phyloP scores from a whole-genome alignment of 2,329 filamentous ascomycete genomes.

The Botrytis elliptica region DNA sequence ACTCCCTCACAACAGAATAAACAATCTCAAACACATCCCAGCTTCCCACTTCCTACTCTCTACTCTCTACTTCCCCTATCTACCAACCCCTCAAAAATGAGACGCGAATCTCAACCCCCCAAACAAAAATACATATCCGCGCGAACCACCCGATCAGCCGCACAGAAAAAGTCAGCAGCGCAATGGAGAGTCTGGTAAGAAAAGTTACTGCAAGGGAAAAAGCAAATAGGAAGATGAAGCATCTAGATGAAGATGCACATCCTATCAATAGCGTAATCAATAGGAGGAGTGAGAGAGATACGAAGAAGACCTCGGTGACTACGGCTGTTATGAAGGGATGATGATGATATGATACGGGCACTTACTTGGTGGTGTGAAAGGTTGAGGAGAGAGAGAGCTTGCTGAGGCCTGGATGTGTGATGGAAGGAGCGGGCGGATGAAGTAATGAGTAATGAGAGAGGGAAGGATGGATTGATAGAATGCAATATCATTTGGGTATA shows the following conservation, averaged over 20 bases:
- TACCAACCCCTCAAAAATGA: too few species aligned
- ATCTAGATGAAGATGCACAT: neutral
- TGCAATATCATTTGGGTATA: neutral
- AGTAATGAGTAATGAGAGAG: neutral
- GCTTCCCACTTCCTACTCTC: neutral
- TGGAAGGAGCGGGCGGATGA: too few species aligned
- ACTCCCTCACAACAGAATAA: too few species aligned
- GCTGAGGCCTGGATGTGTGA: neutral
- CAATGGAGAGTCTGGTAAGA: neutral
- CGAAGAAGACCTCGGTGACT: rapidly evolving
- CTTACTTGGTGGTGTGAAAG: too few species aligned
- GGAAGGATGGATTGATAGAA: neutral
- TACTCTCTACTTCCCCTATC: too few species aligned
- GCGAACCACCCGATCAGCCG: neutral
- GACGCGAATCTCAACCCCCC: neutral
- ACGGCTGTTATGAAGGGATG: neutral
- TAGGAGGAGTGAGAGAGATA: neutral
- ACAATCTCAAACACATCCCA: too few species aligned
- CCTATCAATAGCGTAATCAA: neutral
- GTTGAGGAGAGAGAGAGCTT: neutral
- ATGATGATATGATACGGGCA: neutral
- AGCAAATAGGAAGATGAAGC: rapidly evolving
- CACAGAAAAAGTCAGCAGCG: neutral
- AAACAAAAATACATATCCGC: neutral
- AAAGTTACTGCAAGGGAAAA: neutral